A percentile compares a stretch with the other conserved stretches of the same genome.
Conservation (phyloP, 768 basidiomycete species). For the Pulveroboletus ravenelii region DNA sequence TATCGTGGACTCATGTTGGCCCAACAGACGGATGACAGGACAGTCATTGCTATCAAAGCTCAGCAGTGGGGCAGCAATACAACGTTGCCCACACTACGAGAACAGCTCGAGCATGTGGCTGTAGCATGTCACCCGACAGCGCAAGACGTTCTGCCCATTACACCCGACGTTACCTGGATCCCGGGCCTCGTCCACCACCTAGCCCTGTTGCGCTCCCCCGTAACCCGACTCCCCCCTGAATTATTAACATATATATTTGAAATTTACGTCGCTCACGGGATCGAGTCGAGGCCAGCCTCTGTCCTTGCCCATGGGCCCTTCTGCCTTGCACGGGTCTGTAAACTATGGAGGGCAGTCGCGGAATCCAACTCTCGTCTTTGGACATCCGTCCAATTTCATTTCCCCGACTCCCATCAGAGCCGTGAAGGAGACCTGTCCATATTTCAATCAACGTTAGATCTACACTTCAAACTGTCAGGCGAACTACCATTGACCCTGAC, state of each 20-base stretch:
- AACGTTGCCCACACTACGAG: background rate
- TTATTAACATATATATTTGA: constrained; percentile 29
- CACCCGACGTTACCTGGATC: background rate
- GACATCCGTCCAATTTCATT: constrained; percentile 17
- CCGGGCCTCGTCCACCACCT: background rate
- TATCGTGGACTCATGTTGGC: background rate
- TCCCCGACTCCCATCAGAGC: background rate
- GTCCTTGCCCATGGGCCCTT: background rate
- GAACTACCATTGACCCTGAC: constrained; percentile 14
- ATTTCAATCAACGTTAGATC: constrained; percentile 2
- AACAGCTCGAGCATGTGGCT: background rate
- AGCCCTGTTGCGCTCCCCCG: background rate
- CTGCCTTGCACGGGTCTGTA: constrained; percentile 18
- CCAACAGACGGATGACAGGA: background rate
- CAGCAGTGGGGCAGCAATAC: background rate
- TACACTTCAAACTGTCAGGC: constrained; percentile 11
- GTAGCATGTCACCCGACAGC: background rate
- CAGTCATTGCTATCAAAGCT: background rate
- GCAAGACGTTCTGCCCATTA: background rate
- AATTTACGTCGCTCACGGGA: background rate
- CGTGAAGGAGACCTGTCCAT: constrained; percentile 2
- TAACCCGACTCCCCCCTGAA: constrained; percentile 25
- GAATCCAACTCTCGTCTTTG: constrained; percentile 18
- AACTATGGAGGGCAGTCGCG: constrained; percentile 14
- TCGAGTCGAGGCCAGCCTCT: background rate